Percentiles rank a stretch among this genome's conserved stretches.
phyloP scores from a whole-genome alignment of 2,329 filamentous ascomycete species.

The Fusarium algeriense region DNA sequence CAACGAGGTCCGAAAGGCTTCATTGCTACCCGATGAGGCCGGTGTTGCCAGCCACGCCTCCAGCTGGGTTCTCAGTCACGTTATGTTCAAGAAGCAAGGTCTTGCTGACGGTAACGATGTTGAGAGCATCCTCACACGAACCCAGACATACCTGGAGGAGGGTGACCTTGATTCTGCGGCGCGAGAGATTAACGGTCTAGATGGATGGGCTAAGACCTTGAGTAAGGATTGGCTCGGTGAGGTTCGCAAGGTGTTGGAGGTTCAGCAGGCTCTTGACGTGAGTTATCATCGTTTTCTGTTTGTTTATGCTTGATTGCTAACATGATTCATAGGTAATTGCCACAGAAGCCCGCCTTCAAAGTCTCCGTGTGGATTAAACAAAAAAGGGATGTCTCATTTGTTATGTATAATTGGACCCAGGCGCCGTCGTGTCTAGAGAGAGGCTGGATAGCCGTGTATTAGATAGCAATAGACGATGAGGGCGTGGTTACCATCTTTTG shows the following conservation, averaged over 20 bases:
- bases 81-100: constrained; percentile 95
- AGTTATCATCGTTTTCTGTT: constrained; percentile 54
- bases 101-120: constrained; percentile 88
- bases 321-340: constrained; percentile 76
- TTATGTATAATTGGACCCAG: constrained; percentile 53
- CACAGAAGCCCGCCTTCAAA: constrained; percentile 89
- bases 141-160: constrained; percentile 91
- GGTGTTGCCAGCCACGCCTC: constrained; percentile 95
- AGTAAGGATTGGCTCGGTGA: constrained; percentile 95
- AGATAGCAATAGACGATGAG: constrained; percentile 54
- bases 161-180: constrained; percentile 92
- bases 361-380: constrained; percentile 80
- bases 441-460: constrained; percentile 51
- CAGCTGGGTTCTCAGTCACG: constrained; percentile 88
- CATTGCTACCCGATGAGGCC: constrained; percentile 90
- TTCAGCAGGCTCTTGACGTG: constrained; percentile 95
- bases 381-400: constrained; percentile 49
- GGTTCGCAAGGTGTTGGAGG: constrained; percentile 91
- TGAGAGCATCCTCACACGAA: constrained; percentile 90
- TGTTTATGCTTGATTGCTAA: constrained; percentile 28
- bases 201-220: constrained; percentile 95
- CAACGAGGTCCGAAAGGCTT: constrained; percentile 91
- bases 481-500: constrained; percentile 35
- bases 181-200: constrained; percentile 91
- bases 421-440: constrained; percentile 47